Base-by-base conservation (phyloP, 805 yeast species). In the Yamadazyma ubonensis region DNA sequence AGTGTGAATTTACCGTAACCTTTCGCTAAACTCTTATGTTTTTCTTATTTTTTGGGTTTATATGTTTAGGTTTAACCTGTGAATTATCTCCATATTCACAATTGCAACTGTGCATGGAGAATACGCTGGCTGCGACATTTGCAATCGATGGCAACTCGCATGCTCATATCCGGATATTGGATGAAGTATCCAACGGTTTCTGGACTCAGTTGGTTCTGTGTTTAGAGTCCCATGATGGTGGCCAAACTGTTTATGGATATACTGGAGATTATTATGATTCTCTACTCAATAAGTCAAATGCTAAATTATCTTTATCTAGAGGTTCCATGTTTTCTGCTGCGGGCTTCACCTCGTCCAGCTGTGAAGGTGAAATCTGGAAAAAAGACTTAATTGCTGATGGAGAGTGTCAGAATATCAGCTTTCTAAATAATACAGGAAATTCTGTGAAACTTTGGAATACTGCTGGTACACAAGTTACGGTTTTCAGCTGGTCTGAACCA, bases 291-390 rank as follows among this genome's bases (percentile, higher is more conserved):
- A 20, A 14, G n/a, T n/a, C n/a, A n/a, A n/a, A n/a, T n/a, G n/a
- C n/a, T n/a, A n/a, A n/a, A n/a, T n/a, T n/a, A n/a, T n/a, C n/a
- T n/a, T n/a, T n/a, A 12, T 4, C 9, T 11, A 14, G 19, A 3
- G 16, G 12, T n/a, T 32, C 35, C 27, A 32, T 32, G 35, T 32
- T 32, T 20, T n/a, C 27, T 8, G 35, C 35, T 11, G 18, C 26
- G 4, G 35, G 35, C 8, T 32, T 10, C 27, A 32, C 20, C 21
- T 10, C 25, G 15, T n/a, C 35, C n/a, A 27, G 14, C 6, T 32
- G 35, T 15, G 14, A 11, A 2, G 35, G 35, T 5, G 26, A 14
- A n/a, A 21, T 17, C 25, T 32, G 27, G 35, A 5, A 20, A 15
- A 10, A 21, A 11, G 27, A 32, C 17, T 18, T 32, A 11, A 21